A percentile compares a stretch with the other conserved stretches of the same genome.
phyloP scores from a whole-genome alignment of 495 filamentous ascomycete genomes.

The Amphirosellinia nigrospora region DNA sequence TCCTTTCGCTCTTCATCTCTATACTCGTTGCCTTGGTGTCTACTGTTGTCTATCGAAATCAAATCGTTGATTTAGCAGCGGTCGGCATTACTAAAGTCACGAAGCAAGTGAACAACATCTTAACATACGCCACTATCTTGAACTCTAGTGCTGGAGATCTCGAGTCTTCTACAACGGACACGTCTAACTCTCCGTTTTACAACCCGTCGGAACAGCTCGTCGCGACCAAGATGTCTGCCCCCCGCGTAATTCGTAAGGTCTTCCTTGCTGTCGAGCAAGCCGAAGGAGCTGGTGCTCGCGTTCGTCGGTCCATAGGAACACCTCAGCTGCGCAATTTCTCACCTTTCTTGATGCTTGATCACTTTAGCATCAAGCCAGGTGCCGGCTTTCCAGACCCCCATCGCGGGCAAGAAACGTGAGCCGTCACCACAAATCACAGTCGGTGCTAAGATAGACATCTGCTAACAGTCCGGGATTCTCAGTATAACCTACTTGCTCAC shows the following conservation, averaged over 20 bases:
- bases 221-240: constrained; percentile 64
- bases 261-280: constrained; percentile 86
- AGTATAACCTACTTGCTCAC: constrained; percentile 84
- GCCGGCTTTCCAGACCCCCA: constrained; percentile 81
- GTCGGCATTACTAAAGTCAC: constrained; percentile 29
- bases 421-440: background rate
- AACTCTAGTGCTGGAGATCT: constrained; percentile 25
- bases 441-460: background rate
- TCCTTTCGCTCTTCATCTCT: constrained; percentile 39
- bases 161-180: constrained; percentile 9
- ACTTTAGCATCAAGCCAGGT: constrained; percentile 80
- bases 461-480: constrained; percentile 19
- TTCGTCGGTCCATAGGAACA: constrained; percentile 88
- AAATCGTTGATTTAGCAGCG: constrained; percentile 37
- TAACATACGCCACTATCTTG: background rate
- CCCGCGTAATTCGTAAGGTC: constrained; percentile 77
- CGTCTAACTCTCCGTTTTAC: constrained; percentile 34
- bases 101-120: constrained; percentile 27
- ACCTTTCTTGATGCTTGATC: constrained; percentile 97
- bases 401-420: constrained; percentile 38
- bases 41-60: constrained; percentile 40
- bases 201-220: constrained; percentile 34
- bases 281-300: constrained; percentile 88
- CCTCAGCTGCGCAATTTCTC: constrained; percentile 83
- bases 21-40: constrained; percentile 49